Conservation (phyloP, 805 yeast genomes). For the Yarrowia divulgata region DNA sequence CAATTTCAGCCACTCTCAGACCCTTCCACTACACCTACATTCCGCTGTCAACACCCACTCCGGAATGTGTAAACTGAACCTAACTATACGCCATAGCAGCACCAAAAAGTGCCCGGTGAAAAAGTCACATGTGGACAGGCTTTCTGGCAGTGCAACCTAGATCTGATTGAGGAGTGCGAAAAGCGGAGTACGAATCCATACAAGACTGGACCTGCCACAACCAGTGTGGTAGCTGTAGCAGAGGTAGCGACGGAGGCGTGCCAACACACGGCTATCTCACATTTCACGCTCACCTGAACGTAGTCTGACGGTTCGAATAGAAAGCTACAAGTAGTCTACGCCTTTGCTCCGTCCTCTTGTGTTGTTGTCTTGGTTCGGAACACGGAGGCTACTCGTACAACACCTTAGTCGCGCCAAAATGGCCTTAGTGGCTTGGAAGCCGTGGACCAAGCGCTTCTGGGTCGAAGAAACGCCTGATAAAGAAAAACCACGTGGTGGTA, state of each 20-base stretch:
- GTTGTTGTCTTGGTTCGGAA: constrained; percentile 11
- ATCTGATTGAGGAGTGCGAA: background rate
- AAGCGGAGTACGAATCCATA: no score
- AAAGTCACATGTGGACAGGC: constrained; percentile 10
- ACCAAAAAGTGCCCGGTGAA: background rate
- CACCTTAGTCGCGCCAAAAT: background rate
- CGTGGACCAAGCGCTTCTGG: background rate
- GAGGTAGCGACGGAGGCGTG: background rate
- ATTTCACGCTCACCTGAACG: no score
- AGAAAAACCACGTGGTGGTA: background rate
- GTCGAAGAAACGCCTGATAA: constrained; percentile 1
- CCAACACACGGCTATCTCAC: no score
- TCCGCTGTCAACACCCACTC: constrained; percentile 3
- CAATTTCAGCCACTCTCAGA: no score
- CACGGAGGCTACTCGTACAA: no score
- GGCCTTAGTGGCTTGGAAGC: background rate
- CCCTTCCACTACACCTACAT: background rate
- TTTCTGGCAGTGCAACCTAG: constrained; percentile 15
- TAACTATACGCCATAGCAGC: constrained; percentile 8
- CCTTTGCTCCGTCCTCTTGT: background rate
- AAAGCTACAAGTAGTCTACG: background rate
- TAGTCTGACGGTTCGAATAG: background rate
- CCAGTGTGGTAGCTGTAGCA: background rate
- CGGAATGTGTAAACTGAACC: constrained; percentile 15
- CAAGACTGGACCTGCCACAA: background rate